Percentiles rank a stretch among this genome's conserved stretches.
phyloP scores from a whole-genome alignment of 1,284 basidiomycete species.

The Fomes fomentarius region DNA sequence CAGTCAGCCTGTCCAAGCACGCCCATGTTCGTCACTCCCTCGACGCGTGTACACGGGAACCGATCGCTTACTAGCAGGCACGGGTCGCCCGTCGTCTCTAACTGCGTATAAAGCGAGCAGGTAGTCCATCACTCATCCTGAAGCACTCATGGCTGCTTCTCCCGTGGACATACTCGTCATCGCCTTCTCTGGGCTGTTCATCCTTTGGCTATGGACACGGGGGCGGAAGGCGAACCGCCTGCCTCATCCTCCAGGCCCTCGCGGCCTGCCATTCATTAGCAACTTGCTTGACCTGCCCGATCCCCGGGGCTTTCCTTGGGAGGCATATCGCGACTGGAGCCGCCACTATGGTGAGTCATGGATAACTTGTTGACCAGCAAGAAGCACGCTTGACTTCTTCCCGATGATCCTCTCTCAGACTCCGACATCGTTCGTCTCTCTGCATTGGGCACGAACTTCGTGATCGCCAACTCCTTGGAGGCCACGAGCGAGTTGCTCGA shows the following conservation, averaged over 20 bases:
- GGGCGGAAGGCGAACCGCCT: not conserved
- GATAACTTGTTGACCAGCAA: too few relatives aligned
- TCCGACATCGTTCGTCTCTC: constrained; percentile 28
- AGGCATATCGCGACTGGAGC: constrained; percentile 12
- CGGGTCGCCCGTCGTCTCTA: too few relatives aligned
- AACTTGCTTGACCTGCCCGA: constrained; percentile 19
- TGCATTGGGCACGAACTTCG: constrained; percentile 33
- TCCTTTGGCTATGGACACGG: not conserved
- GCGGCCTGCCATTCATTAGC: constrained; percentile 17
- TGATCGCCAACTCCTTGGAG: constrained; percentile 43
- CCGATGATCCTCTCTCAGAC: constrained; percentile 7
- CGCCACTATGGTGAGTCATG: constrained; percentile 7
- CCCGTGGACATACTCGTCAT: not conserved
- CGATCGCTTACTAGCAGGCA: too few relatives aligned
- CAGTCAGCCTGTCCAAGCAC: too few relatives aligned
- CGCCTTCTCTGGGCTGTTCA: not conserved
- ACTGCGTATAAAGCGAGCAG: not conserved
- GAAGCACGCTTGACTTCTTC: not conserved
- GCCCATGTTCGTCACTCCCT: too few relatives aligned
- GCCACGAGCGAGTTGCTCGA: constrained; percentile 44
- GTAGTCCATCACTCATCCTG: not conserved
- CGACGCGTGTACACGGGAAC: too few relatives aligned
- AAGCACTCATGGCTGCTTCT: not conserved
- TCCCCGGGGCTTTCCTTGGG: constrained; percentile 2
- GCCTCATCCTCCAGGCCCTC: constrained; percentile 18